phyloP scores from a whole-genome alignment of 768 basidiomycete species.

The Mrakia blollopis region DNA sequence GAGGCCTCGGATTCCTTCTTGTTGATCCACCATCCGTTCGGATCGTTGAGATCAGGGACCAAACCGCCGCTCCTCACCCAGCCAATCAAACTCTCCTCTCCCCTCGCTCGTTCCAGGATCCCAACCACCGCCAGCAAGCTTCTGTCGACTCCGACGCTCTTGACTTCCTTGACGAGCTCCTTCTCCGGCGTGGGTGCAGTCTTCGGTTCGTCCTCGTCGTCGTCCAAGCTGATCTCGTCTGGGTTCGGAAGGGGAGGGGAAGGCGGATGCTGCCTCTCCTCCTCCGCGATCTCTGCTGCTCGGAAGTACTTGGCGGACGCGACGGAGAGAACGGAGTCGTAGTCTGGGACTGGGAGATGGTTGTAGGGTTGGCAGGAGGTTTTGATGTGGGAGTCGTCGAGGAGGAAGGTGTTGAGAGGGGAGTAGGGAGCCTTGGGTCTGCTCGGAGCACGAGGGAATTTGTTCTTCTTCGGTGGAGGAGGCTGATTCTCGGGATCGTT shows the following conservation, averaged over 20 bases:
- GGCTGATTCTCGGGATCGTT: conserved; percentile 14
- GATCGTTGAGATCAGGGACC: conserved; percentile 16
- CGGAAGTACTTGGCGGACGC: conserved; percentile 13
- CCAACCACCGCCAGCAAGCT: conserved; percentile 28
- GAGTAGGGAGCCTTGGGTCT: conserved; percentile 2
- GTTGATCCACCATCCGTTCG: conserved; percentile 21
- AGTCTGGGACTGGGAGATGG: conserved; percentile 32
- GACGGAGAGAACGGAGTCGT: conserved; percentile 8
- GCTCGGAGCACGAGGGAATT: too few relatives aligned
- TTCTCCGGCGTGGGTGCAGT: too few relatives aligned
- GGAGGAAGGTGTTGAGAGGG: conserved; percentile 26
- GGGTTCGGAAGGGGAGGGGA: background rate
- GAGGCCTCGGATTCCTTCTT: background rate
- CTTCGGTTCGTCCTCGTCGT: background rate
- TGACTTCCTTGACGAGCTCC: background rate
- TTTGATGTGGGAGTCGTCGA: conserved; percentile 32
- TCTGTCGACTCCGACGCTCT: background rate
- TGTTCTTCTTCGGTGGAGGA: background rate
- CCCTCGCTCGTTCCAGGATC: conserved; percentile 26
- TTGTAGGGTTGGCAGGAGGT: conserved; percentile 32
- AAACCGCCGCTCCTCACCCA: conserved; percentile 22
- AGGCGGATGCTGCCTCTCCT: background rate
- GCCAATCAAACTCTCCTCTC: conserved; percentile 17
- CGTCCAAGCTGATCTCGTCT: background rate
- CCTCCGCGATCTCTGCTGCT: background rate